These are phyloP conservation scores for Pontederia crassipes DNA, from an alignment of 176 grass and related monocot species.

Conservation along the genomic window DNA sequence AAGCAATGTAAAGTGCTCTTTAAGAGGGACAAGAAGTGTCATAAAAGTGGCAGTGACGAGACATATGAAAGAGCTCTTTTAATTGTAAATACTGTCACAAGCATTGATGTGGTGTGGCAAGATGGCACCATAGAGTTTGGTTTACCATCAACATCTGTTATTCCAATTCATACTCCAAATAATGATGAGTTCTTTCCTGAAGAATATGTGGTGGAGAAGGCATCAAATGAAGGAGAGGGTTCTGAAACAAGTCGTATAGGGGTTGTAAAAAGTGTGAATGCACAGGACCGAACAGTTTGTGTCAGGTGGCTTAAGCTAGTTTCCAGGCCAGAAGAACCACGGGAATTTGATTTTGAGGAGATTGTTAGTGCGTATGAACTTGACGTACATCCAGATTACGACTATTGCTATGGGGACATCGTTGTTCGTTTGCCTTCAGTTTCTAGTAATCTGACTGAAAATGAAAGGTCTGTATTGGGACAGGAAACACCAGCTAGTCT, in stretches of 20 bases:
- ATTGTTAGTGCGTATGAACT: slow-evolving; percentile 80
- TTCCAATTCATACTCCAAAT: slow-evolving; percentile 75
- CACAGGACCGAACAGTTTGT: slow-evolving; percentile 54
- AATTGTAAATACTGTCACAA: slow-evolving; percentile 51
- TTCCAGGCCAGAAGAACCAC: slow-evolving; percentile 30
- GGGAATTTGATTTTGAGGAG: slow-evolving; percentile 47
- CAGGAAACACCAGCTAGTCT: slow-evolving; percentile 24
- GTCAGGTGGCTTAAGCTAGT: slow-evolving; percentile 64
- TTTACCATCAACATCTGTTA: slow-evolving; percentile 45
- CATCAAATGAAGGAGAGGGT: slow-evolving; percentile 59
- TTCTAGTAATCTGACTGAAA: slow-evolving; percentile 28
- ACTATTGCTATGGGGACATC: slow-evolving; percentile 78
- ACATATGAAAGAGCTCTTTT: slow-evolving; percentile 65
- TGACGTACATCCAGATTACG: slow-evolving; percentile 75
- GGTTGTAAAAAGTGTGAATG: slow-evolving; percentile 68
- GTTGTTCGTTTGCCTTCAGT: slow-evolving; percentile 59
- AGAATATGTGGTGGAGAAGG: slow-evolving; percentile 66
- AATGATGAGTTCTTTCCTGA: slow-evolving; percentile 88
- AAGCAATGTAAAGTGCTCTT: slow-evolving; percentile 1
- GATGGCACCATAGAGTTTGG: slow-evolving; percentile 56
- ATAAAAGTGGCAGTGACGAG: slow-evolving; percentile 68
- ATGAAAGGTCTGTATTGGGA: slow-evolving; percentile 29
- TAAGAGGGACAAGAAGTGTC: slow-evolving; percentile 11
- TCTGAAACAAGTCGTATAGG: slow-evolving; percentile 43
- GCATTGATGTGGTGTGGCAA: slow-evolving; percentile 78